phyloP scores from a whole-genome alignment of 495 filamentous ascomycete species.

The Bathelium albidoporum region DNA sequence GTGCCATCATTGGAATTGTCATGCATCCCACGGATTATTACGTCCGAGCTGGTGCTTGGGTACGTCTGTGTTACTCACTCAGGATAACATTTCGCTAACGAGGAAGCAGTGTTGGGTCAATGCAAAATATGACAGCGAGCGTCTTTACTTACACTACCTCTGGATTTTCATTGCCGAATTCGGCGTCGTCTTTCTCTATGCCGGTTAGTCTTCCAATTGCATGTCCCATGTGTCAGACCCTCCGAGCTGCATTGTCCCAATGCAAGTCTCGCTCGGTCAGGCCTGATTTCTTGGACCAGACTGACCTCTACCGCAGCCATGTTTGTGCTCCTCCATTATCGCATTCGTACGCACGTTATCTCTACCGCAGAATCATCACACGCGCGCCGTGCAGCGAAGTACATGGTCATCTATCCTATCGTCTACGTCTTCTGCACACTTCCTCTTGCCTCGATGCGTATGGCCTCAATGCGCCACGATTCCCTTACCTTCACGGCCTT shows the following conservation, averaged over 20 bases:
- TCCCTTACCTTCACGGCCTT: slow-evolving; percentile 49
- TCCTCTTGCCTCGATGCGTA: slow-evolving; percentile 59
- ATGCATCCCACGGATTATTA: slow-evolving; percentile 23
- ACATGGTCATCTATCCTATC: slow-evolving; percentile 68
- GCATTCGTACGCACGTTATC: slow-evolving; percentile 31
- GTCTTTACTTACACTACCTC: slow-evolving; percentile 66
- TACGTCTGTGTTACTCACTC: slow-evolving; percentile 14
- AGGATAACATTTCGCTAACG: slow-evolving; percentile 8
- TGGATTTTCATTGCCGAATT: slow-evolving; percentile 68
- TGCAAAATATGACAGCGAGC: slow-evolving; percentile 45
- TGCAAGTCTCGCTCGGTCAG: not conserved
- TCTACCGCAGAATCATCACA: slow-evolving; percentile 15
- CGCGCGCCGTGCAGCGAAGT: slow-evolving; percentile 40
- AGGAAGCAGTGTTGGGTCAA: slow-evolving; percentile 60
- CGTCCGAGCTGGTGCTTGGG: slow-evolving; percentile 29
- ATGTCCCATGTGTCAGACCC: too few relatives aligned
- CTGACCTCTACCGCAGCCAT: slow-evolving; percentile 31
- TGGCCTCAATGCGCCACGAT: slow-evolving; percentile 50
- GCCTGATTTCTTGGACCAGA: too few relatives aligned
- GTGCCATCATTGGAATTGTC: slow-evolving; percentile 23
- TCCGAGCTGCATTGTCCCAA: not conserved
- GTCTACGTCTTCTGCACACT: slow-evolving; percentile 64
- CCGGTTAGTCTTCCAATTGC: slow-evolving; percentile 7
- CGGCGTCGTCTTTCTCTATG: slow-evolving; percentile 54
- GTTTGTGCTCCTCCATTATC: slow-evolving; percentile 45